These are phyloP conservation scores for Boletus rubescentipes DNA, from an alignment of 768 basidiomycete genomes.

Conservation along the genomic window DNA sequence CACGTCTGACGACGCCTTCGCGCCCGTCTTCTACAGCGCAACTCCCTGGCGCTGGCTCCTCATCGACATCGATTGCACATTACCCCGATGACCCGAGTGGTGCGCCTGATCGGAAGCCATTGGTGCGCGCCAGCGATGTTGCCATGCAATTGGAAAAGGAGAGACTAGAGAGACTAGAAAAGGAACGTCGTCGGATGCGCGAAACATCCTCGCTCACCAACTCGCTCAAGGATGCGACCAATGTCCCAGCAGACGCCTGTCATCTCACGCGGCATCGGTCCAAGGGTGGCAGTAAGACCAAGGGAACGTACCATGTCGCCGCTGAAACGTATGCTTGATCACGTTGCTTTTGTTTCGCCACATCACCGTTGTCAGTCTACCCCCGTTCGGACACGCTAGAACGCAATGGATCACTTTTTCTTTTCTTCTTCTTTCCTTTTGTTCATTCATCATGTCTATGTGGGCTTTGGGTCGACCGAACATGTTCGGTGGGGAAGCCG, in stretches of 20 bases:
- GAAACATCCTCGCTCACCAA: slow-evolving; percentile 14
- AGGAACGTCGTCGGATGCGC: slow-evolving; percentile 29
- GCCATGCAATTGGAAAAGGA: slow-evolving; percentile 54
- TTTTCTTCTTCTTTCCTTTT: neutral
- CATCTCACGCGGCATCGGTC: slow-evolving; percentile 21
- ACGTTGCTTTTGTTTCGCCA: neutral
- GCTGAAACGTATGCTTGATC: slow-evolving; percentile 19
- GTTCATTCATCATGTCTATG: slow-evolving; percentile 10
- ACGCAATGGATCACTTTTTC: slow-evolving; percentile 1
- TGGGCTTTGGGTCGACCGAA: slow-evolving; percentile 3
- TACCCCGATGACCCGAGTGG: slow-evolving; percentile 12
- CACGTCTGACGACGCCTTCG: slow-evolving; percentile 23
- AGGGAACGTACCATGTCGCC: slow-evolving; percentile 7
- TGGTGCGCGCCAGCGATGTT: slow-evolving; percentile 52
- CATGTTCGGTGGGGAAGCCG: slow-evolving; percentile 1
- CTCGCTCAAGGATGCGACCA: slow-evolving; percentile 32
- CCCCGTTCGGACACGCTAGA: slow-evolving; percentile 20
- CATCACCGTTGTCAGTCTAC: neutral
- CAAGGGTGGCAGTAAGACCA: slow-evolving; percentile 16
- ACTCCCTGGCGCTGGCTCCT: slow-evolving; percentile 16
- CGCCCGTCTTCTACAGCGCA: slow-evolving; percentile 25
- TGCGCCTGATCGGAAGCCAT: slow-evolving; percentile 21
- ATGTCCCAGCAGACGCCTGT: slow-evolving; percentile 19
- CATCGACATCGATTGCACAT: slow-evolving; percentile 16
- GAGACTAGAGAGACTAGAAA: slow-evolving; percentile 35